Evolutionary conservation across 176 grass and related monocot species (phyloP).

Genomic region (Aegilops sharonensis): DNA sequence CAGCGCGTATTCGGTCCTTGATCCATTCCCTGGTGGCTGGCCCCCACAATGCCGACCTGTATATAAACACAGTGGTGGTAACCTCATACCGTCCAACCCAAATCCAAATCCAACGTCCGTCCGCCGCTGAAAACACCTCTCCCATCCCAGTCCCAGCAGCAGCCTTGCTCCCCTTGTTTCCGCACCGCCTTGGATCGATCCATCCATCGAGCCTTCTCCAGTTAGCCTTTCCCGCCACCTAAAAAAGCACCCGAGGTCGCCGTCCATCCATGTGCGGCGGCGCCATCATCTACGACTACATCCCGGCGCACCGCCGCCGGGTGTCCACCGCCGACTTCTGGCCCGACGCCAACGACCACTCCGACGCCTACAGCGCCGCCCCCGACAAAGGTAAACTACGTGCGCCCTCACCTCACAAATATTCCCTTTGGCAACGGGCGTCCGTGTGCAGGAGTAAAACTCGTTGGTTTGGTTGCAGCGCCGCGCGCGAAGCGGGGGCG

Average conservation of each 20-base stretch:
- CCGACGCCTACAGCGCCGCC: not conserved
- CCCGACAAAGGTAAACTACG: slow-evolving; percentile 29
- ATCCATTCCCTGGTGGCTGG: not conserved
- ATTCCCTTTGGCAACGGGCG: not conserved
- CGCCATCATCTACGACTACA: slow-evolving; percentile 81
- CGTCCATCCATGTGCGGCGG: slow-evolving; percentile 77
- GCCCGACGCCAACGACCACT: slow-evolving; percentile 28
- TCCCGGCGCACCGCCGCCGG: slow-evolving; percentile 38
- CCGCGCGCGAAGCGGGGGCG: slow-evolving; percentile 43
- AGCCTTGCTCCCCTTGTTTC: not conserved
- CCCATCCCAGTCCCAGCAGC: not conserved
- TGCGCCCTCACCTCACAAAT: too few relatives aligned
- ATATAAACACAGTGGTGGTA: not conserved
- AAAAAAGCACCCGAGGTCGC: not conserved
- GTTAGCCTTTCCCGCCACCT: not conserved
- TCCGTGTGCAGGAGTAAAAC: not conserved
- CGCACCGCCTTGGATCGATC: not conserved
- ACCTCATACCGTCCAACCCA: not conserved
- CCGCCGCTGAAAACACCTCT: not conserved
- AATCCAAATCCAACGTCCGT: slow-evolving; percentile 14
- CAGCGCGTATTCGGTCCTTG: too few relatives aligned
- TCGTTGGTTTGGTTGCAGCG: slow-evolving; percentile 13
- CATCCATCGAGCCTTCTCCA: not conserved
- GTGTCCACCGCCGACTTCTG: slow-evolving; percentile 58
- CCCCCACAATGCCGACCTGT: not conserved